phyloP scores from a whole-genome alignment of 441 rosid species.

The Aquilaria agallochum region DNA sequence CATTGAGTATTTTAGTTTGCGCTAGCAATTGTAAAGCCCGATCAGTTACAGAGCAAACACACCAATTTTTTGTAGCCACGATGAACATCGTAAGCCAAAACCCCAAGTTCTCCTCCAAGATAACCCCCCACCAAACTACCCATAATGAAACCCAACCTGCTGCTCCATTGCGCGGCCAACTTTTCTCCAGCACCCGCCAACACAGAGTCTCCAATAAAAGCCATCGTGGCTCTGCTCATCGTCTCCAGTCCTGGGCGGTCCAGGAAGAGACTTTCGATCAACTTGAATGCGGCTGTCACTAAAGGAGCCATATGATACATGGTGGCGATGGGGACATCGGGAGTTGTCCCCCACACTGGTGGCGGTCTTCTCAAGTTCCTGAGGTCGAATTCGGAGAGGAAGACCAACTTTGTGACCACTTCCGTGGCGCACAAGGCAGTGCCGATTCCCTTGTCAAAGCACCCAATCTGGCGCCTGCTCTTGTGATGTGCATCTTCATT shows the following conservation, averaged over 20 bases:
- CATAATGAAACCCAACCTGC: background rate
- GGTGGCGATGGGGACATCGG: background rate
- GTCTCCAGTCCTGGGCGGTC: background rate
- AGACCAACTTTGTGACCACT: background rate
- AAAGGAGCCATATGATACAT: background rate
- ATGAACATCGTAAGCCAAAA: background rate
- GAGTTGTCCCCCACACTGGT: background rate
- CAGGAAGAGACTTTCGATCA: background rate
- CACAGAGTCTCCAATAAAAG: background rate
- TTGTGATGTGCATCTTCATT: background rate
- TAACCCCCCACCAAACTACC: slow-evolving; percentile 1
- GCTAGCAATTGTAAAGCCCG: no score
- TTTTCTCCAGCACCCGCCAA: no score
- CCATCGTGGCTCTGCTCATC: background rate
- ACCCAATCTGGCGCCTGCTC: background rate
- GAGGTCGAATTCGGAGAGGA: background rate
- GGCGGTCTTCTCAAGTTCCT: no score
- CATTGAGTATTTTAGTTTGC: no score
- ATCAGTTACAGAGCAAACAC: no score
- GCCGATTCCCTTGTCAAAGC: background rate
- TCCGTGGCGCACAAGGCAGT: background rate
- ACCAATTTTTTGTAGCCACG: background rate
- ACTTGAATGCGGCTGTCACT: background rate
- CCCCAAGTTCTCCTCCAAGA: background rate
- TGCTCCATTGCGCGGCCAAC: background rate